phyloP scores from a whole-genome alignment of 2,329 filamentous ascomycete genomes.

The Eurotiales sp. region DNA sequence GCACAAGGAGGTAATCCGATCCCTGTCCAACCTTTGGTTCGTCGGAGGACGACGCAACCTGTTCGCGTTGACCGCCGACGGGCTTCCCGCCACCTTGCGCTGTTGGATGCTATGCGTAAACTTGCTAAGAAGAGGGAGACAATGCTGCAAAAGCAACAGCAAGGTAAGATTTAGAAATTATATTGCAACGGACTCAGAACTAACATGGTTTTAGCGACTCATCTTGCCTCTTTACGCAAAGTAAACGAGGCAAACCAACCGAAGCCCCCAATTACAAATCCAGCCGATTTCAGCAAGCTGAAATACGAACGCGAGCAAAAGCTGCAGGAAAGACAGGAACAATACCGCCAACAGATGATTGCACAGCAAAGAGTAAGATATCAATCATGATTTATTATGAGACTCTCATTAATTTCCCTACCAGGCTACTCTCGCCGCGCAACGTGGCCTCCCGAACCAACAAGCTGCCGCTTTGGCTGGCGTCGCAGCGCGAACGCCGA shows the following conservation, averaged over 20 bases:
- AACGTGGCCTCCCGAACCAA: conserved; percentile 40
- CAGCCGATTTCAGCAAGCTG: conserved; percentile 83
- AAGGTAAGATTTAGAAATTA: conserved; percentile 48
- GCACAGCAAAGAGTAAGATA: conserved; percentile 49
- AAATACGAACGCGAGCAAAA: conserved; percentile 82
- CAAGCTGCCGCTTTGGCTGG: conserved; percentile 32
- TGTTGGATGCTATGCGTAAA: conserved; percentile 94
- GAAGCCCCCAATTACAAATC: conserved; percentile 64
- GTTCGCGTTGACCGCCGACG: conserved; percentile 81
- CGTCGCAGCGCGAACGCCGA: conserved; percentile 34
- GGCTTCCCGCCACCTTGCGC: conserved; percentile 78
- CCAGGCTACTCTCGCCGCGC: conserved; percentile 40
- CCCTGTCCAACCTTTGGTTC: conserved; percentile 51
- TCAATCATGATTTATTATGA: not conserved
- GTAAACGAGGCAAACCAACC: conserved; percentile 65
- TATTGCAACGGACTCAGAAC: conserved; percentile 5
- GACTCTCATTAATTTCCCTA: not conserved
- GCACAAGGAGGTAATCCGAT: conserved; percentile 40
- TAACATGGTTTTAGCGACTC: conserved; percentile 47
- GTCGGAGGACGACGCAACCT: conserved; percentile 70
- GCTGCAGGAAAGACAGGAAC: conserved; percentile 53
- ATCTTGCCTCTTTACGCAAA: conserved; percentile 77
- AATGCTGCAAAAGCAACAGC: conserved; percentile 79
- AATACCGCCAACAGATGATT: conserved; percentile 62
- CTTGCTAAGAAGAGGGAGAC: conserved; percentile 91